Evolutionary conservation across 768 basidiomycete genomes (phyloP).

Genomic region (Gloeostereum incarnatum): DNA sequence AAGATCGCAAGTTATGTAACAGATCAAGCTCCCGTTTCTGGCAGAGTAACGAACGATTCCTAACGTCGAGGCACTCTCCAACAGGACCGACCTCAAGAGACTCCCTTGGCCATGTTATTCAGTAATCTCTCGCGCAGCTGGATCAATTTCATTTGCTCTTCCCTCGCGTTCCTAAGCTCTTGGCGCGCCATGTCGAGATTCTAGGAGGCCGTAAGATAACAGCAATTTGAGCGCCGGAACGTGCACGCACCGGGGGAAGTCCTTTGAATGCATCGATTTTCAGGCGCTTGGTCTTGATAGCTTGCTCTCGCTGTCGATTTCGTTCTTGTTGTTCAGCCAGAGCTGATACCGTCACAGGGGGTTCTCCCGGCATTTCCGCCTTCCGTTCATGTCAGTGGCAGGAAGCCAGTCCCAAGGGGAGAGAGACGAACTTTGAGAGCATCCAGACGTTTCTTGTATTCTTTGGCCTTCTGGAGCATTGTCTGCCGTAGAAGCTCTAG

Average conservation of each 20-base stretch:
- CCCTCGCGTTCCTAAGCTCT: conserved; percentile 28
- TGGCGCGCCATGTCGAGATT: conserved; percentile 36
- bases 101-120: conserved; percentile 32
- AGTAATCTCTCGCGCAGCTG: conserved; percentile 38
- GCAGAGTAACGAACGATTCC: no score
- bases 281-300: conserved; percentile 31
- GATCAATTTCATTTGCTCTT: conserved; percentile 35
- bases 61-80: no score
- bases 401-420: not conserved
- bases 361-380: conserved; percentile 21
- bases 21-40: not conserved
- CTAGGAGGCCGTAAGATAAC: conserved; percentile 15
- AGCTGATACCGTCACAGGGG: conserved; percentile 25
- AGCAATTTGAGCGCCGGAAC: not conserved
- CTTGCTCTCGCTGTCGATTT: conserved; percentile 24
- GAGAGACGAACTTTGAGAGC: conserved; percentile 17
- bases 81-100: conserved; percentile 15
- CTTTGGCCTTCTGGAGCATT: conserved; percentile 35
- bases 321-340: conserved; percentile 27
- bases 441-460: conserved; percentile 33
- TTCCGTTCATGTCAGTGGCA: conserved; percentile 7
- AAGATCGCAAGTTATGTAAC: not conserved
- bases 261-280: conserved; percentile 39
- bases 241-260: conserved; percentile 32
- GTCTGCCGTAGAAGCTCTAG: conserved; percentile 31